Conservation (phyloP, 805 yeast species). For the Metschnikowia sp. region DNA sequence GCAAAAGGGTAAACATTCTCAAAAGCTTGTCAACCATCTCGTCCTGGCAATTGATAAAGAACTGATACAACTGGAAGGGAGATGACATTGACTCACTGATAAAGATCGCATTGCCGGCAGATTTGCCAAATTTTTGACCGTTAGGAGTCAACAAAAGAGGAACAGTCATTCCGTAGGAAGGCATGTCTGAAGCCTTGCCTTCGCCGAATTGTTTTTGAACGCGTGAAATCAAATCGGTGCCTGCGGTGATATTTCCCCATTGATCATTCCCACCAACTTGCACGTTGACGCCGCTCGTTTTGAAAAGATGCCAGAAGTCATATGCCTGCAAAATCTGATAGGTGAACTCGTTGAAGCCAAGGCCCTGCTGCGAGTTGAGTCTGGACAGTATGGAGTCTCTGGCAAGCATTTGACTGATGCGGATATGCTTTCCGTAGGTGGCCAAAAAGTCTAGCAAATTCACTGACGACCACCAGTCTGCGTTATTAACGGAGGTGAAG, state of each 20-base stretch:
- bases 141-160: constrained; percentile 83
- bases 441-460: constrained; percentile 76
- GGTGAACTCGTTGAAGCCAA: constrained; percentile 92
- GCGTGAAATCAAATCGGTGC: constrained; percentile 79
- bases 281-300: constrained; percentile 52
- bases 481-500: constrained; percentile 56
- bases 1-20: constrained; percentile 76
- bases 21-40: constrained; percentile 66
- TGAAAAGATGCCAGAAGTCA: constrained; percentile 82
- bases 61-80: constrained; percentile 81
- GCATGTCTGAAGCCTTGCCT: constrained; percentile 1
- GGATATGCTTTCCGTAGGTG: constrained; percentile 68
- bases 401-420: constrained; percentile 83
- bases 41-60: constrained; percentile 76
- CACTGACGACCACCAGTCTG: constrained; percentile 82
- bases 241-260: constrained; percentile 98
- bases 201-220: constrained; percentile 26
- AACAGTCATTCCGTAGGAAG: constrained; percentile 76
- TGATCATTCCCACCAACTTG: constrained; percentile 98
- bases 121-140: constrained; percentile 94
- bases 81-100: constrained; percentile 72
- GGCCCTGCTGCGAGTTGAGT: constrained; percentile 63
- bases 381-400: constrained; percentile 84
- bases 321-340: constrained; percentile 92
- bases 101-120: constrained; percentile 95